Evolutionary conservation across 257 asterid species (phyloP), one percentile per base, ranked within the genome.

Genomic region (Gynochthodes officinalis): DNA sequence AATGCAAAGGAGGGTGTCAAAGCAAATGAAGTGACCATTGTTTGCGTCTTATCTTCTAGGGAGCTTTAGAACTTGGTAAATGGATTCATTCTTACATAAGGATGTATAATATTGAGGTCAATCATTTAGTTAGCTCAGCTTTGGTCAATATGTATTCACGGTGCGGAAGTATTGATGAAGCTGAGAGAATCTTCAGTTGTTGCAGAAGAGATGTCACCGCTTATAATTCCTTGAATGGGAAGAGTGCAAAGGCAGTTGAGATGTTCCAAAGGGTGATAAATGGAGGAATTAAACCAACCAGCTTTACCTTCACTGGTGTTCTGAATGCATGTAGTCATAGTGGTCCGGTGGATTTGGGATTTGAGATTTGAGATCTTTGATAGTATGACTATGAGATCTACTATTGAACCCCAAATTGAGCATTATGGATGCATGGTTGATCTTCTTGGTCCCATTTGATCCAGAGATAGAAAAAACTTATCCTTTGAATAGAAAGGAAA

Each of bases 341-440:
- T 10, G 89, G 88, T 15, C 72, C 85, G 67, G 83, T 81, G 46
- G 86, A 79, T 63, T 9, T 57, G 32, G 89, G 88, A 57, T 61
- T 75, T 30, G 73, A 84, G 88, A 57, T 61, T 75, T 30, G 73
- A 84, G 67, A 73, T 83, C 67, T 85, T 84, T 64, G 62, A 55
- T 14, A 70, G 82, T 42, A 84, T 88, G 93, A 64, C 70, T 64
- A 55, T 3, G 5, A 76, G 78, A 2, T 65, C 84, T 39, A 64
- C 73, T 33, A 55, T 83, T 13, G 83, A 82, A 76, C 86, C 84
- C 15, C 75, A 75, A 66, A 70, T 84, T 30, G 90, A 85, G 77
- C 90, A 88, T 75, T 84, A 80, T 3, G 90, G 90, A 43, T 85
- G 93, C 76, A 52, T 87, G 73, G 89, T 85, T 49, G 93, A 85